phyloP scores from a whole-genome alignment of 306 rosid genomes.

The Astragalus membranaceus region DNA sequence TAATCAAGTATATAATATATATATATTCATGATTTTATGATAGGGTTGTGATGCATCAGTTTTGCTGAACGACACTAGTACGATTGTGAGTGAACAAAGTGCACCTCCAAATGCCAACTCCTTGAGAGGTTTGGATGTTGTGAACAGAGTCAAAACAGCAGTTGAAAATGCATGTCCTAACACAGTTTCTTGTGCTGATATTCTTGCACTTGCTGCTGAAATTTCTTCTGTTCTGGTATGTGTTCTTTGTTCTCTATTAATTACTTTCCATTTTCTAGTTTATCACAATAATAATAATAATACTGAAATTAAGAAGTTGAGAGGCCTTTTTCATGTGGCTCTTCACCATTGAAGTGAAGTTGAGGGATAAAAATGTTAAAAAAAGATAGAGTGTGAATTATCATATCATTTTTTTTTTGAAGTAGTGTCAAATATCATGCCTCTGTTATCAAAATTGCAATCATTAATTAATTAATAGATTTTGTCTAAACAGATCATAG shows the following conservation, averaged over 20 bases:
- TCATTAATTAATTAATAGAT: too few species aligned
- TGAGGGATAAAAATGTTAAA: too few species aligned
- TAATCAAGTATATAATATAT: too few species aligned
- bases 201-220: conserved; percentile 50
- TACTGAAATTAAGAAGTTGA: not conserved
- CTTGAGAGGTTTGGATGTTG: conserved; percentile 43
- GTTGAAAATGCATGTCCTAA: conserved; percentile 43
- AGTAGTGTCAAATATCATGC: too few species aligned
- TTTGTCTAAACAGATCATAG: too few species aligned
- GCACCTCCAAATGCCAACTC: conserved; percentile 30
- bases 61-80: conserved; percentile 30
- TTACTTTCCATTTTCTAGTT: not conserved
- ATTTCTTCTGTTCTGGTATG: conserved; percentile 40
- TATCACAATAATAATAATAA: not conserved
- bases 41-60: conserved; percentile 67
- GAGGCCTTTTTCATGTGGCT: too few species aligned
- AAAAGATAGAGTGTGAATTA: too few species aligned
- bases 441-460: too few species aligned
- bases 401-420: too few species aligned
- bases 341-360: too few species aligned
- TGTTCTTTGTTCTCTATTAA: not conserved
- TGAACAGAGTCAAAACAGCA: conserved; percentile 39
- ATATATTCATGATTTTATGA: not conserved
- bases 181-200: conserved; percentile 50
- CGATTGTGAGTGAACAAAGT: conserved; percentile 42